Base-by-base conservation (phyloP, 768 basidiomycete species). In the Phaeotremella skinneri region DNA sequence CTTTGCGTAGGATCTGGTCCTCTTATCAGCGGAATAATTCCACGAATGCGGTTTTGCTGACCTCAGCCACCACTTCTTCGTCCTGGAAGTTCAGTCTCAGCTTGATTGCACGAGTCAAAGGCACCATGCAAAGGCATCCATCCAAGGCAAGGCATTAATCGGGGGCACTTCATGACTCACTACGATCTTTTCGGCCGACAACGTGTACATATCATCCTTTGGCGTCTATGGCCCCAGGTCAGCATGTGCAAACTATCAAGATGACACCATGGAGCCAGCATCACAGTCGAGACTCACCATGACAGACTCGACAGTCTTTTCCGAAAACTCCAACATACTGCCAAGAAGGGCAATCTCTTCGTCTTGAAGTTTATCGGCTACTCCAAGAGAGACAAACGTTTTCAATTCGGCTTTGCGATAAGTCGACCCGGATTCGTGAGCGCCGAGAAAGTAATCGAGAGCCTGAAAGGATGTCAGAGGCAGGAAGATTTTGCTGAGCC, bases 331-430 rank as follows among this genome's bases (percentile, higher is more conserved):
- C 51, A 75, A 49, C 5, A 73, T 68, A 49, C 66, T 67, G 2
- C 71, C 74, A 9, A 75, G 52, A 16, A 75, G 37, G 2, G 57
- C 55, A 30, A 75, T 49, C 55, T 75, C 73, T n/a, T 69, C 73
- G 20, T 70, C 71, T 2, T 58, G 61, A 4, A 72, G 58, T 43
- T 67, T 62, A 56, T 73, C 69, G 49, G 71, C 72, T 16, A 75
- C 64, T 4, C 71, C 74, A 0, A 73, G 57, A 42, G 63, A 60
- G 34, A 75, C 69, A 47, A 75, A 75, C 0, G 70, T 68, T 58
- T 75, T 75, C 1, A 75, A 58, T 48, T 75, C 72, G 32, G 71
- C 72, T 66, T 75, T 75, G 7, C 72, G 60, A 43, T 75, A 75
- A 4, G 71, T 71, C 6, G 66, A 58, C 2, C 55, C 59, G 20